Base-by-base conservation (phyloP, 495 filamentous ascomycete genomes). In the Cenococcum geophilum region DNA sequence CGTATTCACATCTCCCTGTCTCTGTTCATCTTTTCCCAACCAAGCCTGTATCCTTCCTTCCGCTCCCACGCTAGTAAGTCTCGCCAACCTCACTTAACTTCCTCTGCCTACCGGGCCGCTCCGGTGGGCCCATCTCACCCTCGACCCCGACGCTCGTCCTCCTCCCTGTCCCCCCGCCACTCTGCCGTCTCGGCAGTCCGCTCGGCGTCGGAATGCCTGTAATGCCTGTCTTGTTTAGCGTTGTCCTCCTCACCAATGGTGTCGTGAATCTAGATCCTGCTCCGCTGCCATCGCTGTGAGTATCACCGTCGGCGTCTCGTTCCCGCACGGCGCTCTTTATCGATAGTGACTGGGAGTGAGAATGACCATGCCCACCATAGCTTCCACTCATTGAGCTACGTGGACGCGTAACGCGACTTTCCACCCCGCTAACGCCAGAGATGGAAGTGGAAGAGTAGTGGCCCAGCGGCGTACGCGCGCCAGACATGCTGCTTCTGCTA, bases 401-500 rank as follows among this genome's bases (percentile, higher is more conserved):
- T 10, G 85, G 83, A 25, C 84, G 75, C 18, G 56, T 54, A 34
- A 68, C 37, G 36, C 66, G 52, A 16, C 62, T 54, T 45, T 65
- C 61, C 71, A 61, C 16, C 65, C 63, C 60, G 77, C 74, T 23
- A 68, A 52, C 49, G 14, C 49, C 65, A 18, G 68, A 64, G n/a
- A 67, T 59, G 20, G 75, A 76, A 57, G 65, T 57, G 5, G 63
- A 71, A 2, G 62, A 53, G 62, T 76, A 75, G 61, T 77, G 72
- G 42, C 78, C 78, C 22, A 86, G 67, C 9, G 87, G 85, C 3
- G 89, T 91, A 36, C 87, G 82, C 14, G 84, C 73, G 3, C 86
- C 81, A 5, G 76, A 76, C 34, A 86, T 80, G 68, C 86, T 90
- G 68, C 83, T 80, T 50, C 89, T 83, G 60, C 88, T 89, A 21